Evolutionary conservation across 371 early-diverging fungal genomes (phyloP).

Genomic region (Chytridiales sp.): DNA sequence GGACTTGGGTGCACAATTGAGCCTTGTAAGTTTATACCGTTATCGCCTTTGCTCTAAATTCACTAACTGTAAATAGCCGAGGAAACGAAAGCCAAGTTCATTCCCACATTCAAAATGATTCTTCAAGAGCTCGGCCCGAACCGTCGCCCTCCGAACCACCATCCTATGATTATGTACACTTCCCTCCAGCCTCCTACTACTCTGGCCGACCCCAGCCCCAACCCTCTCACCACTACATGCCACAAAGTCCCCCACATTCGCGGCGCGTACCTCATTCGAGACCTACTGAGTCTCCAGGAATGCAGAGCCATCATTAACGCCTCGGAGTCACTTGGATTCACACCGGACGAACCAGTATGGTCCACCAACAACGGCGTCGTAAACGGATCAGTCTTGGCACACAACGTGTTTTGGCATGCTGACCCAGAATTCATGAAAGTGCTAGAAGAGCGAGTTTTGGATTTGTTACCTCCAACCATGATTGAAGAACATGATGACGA

Average conservation of each 20-base stretch:
- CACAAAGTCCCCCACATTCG: conserved; percentile 51
- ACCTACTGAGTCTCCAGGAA: conserved; percentile 50
- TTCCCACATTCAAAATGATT: conserved; percentile 43
- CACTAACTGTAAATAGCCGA: not conserved
- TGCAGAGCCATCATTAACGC: conserved; percentile 53
- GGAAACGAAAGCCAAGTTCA: conserved; percentile 1
- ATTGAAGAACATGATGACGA: conserved; percentile 10
- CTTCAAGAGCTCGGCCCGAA: conserved; percentile 46
- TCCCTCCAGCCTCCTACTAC: conserved; percentile 42
- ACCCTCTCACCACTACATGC: conserved; percentile 28
- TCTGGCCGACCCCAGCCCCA: conserved; percentile 15
- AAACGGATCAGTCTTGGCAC: conserved; percentile 48
- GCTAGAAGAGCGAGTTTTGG: conserved; percentile 47
- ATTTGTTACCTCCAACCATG: conserved; percentile 37
- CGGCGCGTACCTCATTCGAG: conserved; percentile 48
- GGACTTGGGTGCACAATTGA: conserved; percentile 5
- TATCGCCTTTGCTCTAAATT: not conserved
- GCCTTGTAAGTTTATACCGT: not conserved
- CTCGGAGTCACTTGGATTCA: conserved; percentile 56
- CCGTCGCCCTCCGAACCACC: conserved; percentile 53
- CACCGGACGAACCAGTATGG: conserved; percentile 54
- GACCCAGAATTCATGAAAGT: conserved; percentile 44
- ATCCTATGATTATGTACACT: conserved; percentile 52
- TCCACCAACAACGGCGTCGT: conserved; percentile 43
- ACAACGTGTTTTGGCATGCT: conserved; percentile 62